Evolutionary conservation across 2,329 filamentous ascomycete species (phyloP), one percentile per base, ranked within the genome.

Genomic region (Grosmannia penicillata): DNA sequence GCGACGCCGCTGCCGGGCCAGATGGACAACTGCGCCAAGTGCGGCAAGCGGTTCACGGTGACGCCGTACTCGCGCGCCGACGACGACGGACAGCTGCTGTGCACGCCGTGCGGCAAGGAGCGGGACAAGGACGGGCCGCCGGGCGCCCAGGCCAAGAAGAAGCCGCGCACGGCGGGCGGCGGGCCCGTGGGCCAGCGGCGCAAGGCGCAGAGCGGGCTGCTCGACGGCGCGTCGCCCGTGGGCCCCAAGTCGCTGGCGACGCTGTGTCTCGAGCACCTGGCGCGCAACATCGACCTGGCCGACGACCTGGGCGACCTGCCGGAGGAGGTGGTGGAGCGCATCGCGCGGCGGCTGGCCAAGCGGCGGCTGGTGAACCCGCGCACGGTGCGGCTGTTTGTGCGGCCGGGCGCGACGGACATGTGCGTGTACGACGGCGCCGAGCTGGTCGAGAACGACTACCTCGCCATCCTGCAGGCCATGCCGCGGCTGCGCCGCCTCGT

Each of bases 11-110:
- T 78, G n/a, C 82, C 85, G 2, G 86, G 84, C 3, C 89, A 96
- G 56, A 73, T 89, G 52, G 85, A 82, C 45, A 87, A 94, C 47
- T 96, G 89, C 53, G 85, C 82, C 45, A 61, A 78, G 4, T 96
- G 89, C 56, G 68, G 71, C 31, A 93, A 91, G 55, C 77, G 86
- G 27, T 96, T 96, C 53, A 94, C 85, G 0, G 87, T 96, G 32
- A 95, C 89, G 0, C 72, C 84, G 1, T 95, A 95, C 60, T 86
- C 81, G 45, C 80, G 85, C 47, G 72, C 78, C 22, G 85, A 82
- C 1, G 81, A 83, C 1, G 68, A 80, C n/a, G 87, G 87, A 4
- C 19, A 32, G 39, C 64, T 96, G n/a, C 65, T 95, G 2, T 96
- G 89, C 53, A 68, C 69, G 4, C 75, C 82, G 18, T 96, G 89